phyloP scores from a whole-genome alignment of 805 yeast genomes.

The Zygoascus biomembranicola region DNA sequence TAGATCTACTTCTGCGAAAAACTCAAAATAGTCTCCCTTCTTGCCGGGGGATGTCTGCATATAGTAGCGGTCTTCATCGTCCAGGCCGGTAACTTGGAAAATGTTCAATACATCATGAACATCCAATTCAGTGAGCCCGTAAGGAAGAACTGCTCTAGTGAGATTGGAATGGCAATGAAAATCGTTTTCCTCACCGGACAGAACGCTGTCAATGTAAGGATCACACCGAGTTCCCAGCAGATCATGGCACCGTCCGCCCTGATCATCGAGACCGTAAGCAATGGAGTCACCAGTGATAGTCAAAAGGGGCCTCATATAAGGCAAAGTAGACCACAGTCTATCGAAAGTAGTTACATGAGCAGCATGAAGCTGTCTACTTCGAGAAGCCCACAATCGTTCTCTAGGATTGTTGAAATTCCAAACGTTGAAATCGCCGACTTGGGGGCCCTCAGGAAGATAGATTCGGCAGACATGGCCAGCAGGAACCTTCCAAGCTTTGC shows the following conservation, averaged over 20 bases:
- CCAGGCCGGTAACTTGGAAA: constrained; percentile 60
- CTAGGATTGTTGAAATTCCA: constrained; percentile 56
- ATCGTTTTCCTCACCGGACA: constrained; percentile 58
- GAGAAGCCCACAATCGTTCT: constrained; percentile 61
- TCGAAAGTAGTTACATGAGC: constrained; percentile 56
- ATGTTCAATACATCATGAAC: constrained; percentile 65
- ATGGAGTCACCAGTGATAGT: constrained; percentile 58
- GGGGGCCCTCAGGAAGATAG: constrained; percentile 62
- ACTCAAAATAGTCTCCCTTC: constrained; percentile 52
- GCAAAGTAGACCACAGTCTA: constrained; percentile 57
- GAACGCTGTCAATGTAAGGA: constrained; percentile 56
- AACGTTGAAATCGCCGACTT: constrained; percentile 60
- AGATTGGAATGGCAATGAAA: constrained; percentile 62
- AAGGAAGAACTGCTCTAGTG: constrained; percentile 49
- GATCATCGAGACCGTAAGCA: constrained; percentile 46
- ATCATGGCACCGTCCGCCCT: constrained; percentile 62
- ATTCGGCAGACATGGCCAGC: constrained; percentile 51
- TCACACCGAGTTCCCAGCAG: constrained; percentile 62
- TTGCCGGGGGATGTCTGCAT: constrained; percentile 65
- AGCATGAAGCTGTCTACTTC: constrained; percentile 58
- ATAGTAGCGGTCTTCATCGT: constrained; percentile 56
- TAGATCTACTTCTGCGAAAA: constrained; percentile 58
- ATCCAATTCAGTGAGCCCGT: constrained; percentile 56
- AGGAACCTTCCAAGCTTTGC: constrained; percentile 55
- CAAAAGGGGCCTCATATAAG: constrained; percentile 55